Conservation (phyloP, 2,329 filamentous ascomycete genomes). For the Pyrenochaeta sp. region DNA sequence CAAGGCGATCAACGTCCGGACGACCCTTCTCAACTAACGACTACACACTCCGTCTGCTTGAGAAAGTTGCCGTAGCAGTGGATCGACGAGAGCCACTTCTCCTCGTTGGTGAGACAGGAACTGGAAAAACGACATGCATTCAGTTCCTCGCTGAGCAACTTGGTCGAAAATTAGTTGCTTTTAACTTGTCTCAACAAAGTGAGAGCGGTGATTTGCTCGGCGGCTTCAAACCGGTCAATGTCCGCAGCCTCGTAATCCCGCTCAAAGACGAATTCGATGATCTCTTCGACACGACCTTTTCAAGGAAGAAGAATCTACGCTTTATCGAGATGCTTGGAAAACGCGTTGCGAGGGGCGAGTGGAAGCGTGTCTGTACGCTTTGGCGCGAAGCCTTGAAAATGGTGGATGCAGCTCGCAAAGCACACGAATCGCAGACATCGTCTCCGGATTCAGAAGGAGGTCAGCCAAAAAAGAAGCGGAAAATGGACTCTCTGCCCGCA, state of each 20-base stretch:
- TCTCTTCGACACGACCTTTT: constrained; percentile 87
- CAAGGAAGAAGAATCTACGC: constrained; percentile 79
- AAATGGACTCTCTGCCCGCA: constrained; percentile 62
- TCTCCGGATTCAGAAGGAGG: constrained; percentile 57
- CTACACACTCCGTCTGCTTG: constrained; percentile 83
- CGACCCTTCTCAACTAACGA: constrained; percentile 87
- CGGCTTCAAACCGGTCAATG: constrained; percentile 95
- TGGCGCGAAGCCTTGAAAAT: constrained; percentile 91
- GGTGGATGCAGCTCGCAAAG: constrained; percentile 66
- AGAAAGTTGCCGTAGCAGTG: constrained; percentile 85
- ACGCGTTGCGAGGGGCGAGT: constrained; percentile 81
- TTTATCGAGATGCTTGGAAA: constrained; percentile 85
- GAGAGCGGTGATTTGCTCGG: constrained; percentile 95
- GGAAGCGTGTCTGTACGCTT: constrained; percentile 83
- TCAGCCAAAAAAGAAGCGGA: constrained; percentile 77
- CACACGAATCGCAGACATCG: constrained; percentile 52
- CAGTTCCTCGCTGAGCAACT: constrained; percentile 88
- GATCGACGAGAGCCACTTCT: constrained; percentile 87
- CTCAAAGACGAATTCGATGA: constrained; percentile 94
- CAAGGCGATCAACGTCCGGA: constrained; percentile 49
- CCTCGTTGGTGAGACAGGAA: constrained; percentile 98
- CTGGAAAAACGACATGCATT: constrained; percentile 95
- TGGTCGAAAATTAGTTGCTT: constrained; percentile 85
- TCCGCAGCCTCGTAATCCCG: constrained; percentile 85
- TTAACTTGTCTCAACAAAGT: constrained; percentile 97